Evolutionary conservation across 148 eudicot species (phyloP), one percentile per base, ranked within the genome.

Genomic region (Spergularia marina): DNA sequence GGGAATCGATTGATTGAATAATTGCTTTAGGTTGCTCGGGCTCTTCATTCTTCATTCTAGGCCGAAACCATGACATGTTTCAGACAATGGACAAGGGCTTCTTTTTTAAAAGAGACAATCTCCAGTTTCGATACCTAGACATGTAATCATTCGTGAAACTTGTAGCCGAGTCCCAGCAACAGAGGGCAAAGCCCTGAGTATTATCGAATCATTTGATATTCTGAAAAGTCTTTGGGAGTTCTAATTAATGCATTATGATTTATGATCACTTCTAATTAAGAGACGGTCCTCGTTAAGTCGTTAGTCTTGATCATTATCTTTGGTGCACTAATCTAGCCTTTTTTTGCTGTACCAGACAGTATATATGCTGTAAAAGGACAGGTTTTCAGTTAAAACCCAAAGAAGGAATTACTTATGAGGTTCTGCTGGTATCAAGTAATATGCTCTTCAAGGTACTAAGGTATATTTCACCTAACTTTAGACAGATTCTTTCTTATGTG

Each of bases 371-470:
- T 59, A 12, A 44, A 20, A 57, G n/a, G 65, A 62, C 53, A 18
- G 53, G 30, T 47, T 73, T 60, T 47, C 7, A 34, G 20, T 60
- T 14, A 23, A 61, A 41, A 53, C n/a, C 25, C 60, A 6, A 12
- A 63, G 21, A 51, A 65, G 62, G 71, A 65, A 65, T 9, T 49
- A 74, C 16, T 13, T 13, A 13, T 12, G 25, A 65, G 78, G 54
- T 66, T 66, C 72, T 59, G 40, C 54, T 66, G 72, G 78, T 58
- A 76, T 69, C 79, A 76, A 76, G 74, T 69, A 76, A 76, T 76
- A 76, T 76, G 74, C 79, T 66, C 14, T 58, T 21, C 23, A 15
- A 36, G 79, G 79, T 76, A 41, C 74, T 57, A 76, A 40, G 74
- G 79, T 76, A 69, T 76, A 76, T 76, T 25, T 76, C 60, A 23